phyloP scores from a whole-genome alignment of 768 basidiomycete genomes.

The Lactifluus piperatus region DNA sequence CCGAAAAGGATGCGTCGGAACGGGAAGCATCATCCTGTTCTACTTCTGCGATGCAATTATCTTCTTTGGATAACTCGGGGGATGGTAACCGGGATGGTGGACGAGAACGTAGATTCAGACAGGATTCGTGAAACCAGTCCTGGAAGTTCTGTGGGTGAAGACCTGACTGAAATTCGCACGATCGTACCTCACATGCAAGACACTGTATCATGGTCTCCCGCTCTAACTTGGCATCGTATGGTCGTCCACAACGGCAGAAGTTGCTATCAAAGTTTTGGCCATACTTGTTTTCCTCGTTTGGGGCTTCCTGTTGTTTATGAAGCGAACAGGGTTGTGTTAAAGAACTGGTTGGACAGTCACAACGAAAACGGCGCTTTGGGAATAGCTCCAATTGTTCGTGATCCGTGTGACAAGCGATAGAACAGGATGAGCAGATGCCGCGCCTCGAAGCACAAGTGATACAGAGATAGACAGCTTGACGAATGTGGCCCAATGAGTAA shows the following conservation, averaged over 20 bases:
- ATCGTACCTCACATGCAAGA: conserved; percentile 67
- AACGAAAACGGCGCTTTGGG: conserved; percentile 75
- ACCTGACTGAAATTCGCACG: background rate
- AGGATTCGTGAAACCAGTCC: conserved; percentile 93
- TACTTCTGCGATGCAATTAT: conserved; percentile 3
- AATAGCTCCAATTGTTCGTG: conserved; percentile 85
- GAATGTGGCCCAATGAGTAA: conserved; percentile 32
- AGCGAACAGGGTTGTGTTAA: conserved; percentile 57
- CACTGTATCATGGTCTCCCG: conserved; percentile 87
- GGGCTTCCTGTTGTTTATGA: conserved; percentile 43
- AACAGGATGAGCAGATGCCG: conserved; percentile 77
- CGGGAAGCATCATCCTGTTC: conserved; percentile 37
- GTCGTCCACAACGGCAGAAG: conserved; percentile 68
- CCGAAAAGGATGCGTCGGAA: conserved; percentile 57
- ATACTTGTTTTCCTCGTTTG: conserved; percentile 55
- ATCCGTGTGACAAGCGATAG: conserved; percentile 78
- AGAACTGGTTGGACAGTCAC: conserved; percentile 71
- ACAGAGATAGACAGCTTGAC: conserved; percentile 80
- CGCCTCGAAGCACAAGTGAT: conserved; percentile 57
- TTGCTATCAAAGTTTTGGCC: conserved; percentile 61
- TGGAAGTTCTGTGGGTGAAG: conserved; percentile 24
- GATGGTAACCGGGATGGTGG: conserved; percentile 41
- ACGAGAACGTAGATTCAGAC: conserved; percentile 67
- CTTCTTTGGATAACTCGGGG: conserved; percentile 15
- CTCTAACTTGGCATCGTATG: conserved; percentile 68